These are phyloP conservation scores for Rosa persica DNA, from an alignment of 306 rosid species.

Conservation along the genomic window DNA sequence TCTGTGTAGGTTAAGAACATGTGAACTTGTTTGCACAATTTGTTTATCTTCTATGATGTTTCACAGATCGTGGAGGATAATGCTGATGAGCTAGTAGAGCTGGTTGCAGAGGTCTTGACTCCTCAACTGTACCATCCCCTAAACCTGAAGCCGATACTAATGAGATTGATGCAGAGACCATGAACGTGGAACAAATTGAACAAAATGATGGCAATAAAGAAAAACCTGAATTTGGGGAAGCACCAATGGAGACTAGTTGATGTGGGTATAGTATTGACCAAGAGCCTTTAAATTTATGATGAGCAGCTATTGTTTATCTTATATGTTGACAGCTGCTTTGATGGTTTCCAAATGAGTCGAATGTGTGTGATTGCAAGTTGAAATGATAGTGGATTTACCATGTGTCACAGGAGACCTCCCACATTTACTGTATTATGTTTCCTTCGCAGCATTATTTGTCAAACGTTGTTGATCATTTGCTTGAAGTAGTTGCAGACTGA, in stretches of 20 bases:
- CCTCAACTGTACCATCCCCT: conserved; percentile 8
- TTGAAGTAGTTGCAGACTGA: too few species aligned
- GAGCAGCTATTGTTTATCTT: not conserved
- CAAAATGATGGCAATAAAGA: conserved; percentile 12
- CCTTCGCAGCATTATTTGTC: too few species aligned
- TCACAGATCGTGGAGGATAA: conserved; percentile 50
- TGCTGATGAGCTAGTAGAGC: conserved; percentile 40
- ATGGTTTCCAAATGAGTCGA: not conserved
- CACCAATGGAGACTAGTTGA: conserved; percentile 40
- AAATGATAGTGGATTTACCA: not conserved
- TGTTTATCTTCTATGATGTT: conserved; percentile 12
- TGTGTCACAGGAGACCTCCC: not conserved
- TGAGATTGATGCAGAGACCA: conserved; percentile 29
- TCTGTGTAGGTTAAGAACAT: not conserved
- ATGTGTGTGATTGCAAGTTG: not conserved
- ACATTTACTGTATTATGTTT: too few species aligned
- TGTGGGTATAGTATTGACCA: not conserved
- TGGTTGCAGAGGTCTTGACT: conserved; percentile 52
- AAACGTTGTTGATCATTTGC: too few species aligned
- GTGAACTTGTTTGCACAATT: conserved; percentile 1
- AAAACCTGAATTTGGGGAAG: conserved; percentile 21
- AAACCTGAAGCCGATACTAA: conserved; percentile 8
- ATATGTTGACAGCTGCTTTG: not conserved
- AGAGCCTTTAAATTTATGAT: not conserved
- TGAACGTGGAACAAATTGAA: conserved; percentile 13